Evolutionary conservation across 345 rosid genomes (phyloP), one percentile per base, ranked within the genome.

Genomic region (Chamaenerion angustifolium): DNA sequence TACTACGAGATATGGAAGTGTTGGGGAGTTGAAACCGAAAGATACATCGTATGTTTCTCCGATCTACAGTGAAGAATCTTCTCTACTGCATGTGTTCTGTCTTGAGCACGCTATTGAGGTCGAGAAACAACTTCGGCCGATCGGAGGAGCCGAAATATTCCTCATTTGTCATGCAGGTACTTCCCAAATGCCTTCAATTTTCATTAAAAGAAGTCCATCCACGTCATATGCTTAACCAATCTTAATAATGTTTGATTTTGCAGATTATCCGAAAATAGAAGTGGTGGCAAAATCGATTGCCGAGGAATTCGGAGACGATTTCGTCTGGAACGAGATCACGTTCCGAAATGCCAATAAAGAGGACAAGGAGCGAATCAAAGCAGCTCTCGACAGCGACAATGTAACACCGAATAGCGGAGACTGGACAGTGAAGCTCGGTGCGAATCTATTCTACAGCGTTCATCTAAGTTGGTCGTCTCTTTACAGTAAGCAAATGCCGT

Each of bases 401-500:
- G 78, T 86, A 40, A 75, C 74, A 46, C 85, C 84, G 52, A 94
- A 79, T 40, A 80, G 76, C 64, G 81, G 94, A 48, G 98, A 88
- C 66, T 87, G 98, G 98, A 73, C 95, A 35, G 96, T 80, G 12
- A 92, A 92, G 72, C 63, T 92, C 48, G 96, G 95, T 41, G 70
- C 77, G 56, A 84, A 92, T 71, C 90, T 92, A 51, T 84, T 82
- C 60, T 92, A 80, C 56, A 87, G 98, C 64, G 84, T 85, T 14
- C 56, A 56, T 65, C 98, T 92, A 53, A 75, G 96, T 50, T 85
- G 70, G 50, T 92, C 93, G 40, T 66, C 90, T 14, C 76, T 92
- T 57, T 92, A 92, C 67, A 78, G 85, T 58, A 92, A 92, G 72
- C 98, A 92, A 70, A 92, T 92, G 98, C 88, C 98, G 19, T 87